Evolutionary conservation across 75 land plant species (phyloP).

Genomic region (Picea glauca): DNA sequence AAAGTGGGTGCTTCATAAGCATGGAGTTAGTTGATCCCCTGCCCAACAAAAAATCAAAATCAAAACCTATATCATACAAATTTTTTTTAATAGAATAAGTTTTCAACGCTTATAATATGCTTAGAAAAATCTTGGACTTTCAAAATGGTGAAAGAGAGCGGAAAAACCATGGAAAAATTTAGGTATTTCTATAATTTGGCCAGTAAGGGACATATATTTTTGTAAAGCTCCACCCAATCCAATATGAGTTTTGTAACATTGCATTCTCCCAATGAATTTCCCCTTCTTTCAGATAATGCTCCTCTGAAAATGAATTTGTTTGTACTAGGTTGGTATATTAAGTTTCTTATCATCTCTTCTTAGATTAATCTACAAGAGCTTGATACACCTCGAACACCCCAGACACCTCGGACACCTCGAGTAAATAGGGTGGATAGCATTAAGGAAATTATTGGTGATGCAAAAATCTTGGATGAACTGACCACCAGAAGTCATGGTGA

Average conservation of each 20-base stretch:
- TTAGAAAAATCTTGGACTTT: too few relatives aligned
- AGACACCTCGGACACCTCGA: too few relatives aligned
- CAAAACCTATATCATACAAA: too few relatives aligned
- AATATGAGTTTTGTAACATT: not conserved
- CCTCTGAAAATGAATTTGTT: not conserved
- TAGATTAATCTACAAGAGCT: not conserved
- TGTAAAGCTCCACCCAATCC: not conserved
- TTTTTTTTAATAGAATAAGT: too few relatives aligned
- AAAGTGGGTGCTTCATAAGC: too few relatives aligned
- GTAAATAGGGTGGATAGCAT: not conserved
- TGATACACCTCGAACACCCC: not conserved
- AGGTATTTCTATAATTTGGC: too few relatives aligned
- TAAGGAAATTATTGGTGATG: slow-evolving; percentile 27
- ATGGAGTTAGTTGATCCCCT: too few relatives aligned
- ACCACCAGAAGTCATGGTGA: slow-evolving; percentile 70
- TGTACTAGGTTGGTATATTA: not conserved
- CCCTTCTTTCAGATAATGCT: not conserved
- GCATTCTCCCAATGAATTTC: not conserved
- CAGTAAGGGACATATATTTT: too few relatives aligned
- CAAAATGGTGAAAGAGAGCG: too few relatives aligned
- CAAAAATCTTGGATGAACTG: slow-evolving; percentile 62
- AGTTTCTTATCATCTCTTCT: not conserved
- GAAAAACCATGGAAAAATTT: too few relatives aligned
- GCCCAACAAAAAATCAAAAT: too few relatives aligned
- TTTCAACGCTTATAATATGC: too few relatives aligned